Conservation (phyloP, 164 flowering plant genomes). For the Nymphaea colorata region DNA sequence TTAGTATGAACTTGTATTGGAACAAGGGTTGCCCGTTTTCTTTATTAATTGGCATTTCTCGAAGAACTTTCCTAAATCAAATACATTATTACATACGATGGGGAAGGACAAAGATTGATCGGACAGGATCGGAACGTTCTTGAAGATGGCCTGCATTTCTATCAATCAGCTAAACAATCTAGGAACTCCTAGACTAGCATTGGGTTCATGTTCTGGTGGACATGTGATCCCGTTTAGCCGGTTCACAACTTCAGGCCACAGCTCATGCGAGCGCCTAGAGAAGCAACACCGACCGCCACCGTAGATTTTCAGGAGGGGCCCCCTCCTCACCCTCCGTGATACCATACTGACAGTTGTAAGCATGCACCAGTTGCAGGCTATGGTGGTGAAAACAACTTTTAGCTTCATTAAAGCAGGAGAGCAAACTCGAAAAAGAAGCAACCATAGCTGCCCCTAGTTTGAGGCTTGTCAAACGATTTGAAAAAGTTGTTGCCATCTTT, state of each 20-base stretch:
- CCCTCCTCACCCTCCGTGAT: background rate
- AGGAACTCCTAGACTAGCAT: too few species aligned
- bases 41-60: too few species aligned
- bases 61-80: too few species aligned
- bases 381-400: background rate
- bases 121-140: too few species aligned
- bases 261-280: background rate
- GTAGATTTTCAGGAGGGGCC: background rate
- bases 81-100: too few species aligned
- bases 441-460: background rate
- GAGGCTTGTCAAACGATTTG: background rate
- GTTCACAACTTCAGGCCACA: background rate
- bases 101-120: too few species aligned
- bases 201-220: background rate
- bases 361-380: background rate
- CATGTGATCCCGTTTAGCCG: background rate
- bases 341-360: background rate
- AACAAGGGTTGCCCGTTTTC: too few species aligned
- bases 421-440: background rate
- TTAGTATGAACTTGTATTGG: too few species aligned
- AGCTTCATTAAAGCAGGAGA: background rate
- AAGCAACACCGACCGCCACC: background rate
- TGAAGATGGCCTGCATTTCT: too few species aligned
- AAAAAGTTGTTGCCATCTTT: background rate
- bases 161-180: too few species aligned